phyloP scores from a whole-genome alignment of 179 eudicot species.

The Gypsophila paniculata region DNA sequence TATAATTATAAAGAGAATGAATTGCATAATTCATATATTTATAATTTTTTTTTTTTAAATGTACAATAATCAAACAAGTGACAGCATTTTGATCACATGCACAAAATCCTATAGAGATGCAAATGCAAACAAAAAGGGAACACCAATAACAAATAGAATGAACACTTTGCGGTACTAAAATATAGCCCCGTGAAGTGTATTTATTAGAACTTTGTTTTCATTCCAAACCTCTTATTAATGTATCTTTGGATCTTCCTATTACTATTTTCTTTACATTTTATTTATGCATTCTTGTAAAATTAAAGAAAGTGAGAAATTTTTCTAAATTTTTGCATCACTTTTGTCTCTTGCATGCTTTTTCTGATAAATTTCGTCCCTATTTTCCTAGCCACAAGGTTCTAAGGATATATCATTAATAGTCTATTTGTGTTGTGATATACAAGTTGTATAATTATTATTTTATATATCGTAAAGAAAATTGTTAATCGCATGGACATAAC shows the following conservation, averaged over 20 bases:
- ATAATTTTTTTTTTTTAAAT: too few relatives aligned
- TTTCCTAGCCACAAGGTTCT: neutral
- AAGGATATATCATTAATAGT: neutral
- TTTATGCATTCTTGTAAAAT: neutral
- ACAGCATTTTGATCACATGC: neutral
- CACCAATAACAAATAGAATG: neutral
- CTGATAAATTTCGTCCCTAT: neutral
- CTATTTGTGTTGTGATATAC: too few relatives aligned
- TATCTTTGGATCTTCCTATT: slow-evolving; percentile 25
- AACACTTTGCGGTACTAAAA: neutral
- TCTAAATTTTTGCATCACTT: neutral
- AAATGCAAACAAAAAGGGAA: neutral
- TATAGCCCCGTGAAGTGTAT: slow-evolving; percentile 26
- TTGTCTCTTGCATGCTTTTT: neutral
- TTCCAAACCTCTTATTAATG: slow-evolving; percentile 12
- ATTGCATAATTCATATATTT: too few relatives aligned
- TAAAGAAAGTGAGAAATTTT: neutral
- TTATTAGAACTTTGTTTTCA: slow-evolving; percentile 20
- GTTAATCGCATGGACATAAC: too few relatives aligned
- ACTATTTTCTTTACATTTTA: neutral
- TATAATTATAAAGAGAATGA: too few relatives aligned
- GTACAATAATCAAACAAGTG: too few relatives aligned
- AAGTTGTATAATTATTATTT: too few relatives aligned
- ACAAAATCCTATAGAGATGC: neutral
- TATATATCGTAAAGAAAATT: too few relatives aligned